phyloP scores from a whole-genome alignment of 257 asterid genomes.

The Penstemon eatonii region DNA sequence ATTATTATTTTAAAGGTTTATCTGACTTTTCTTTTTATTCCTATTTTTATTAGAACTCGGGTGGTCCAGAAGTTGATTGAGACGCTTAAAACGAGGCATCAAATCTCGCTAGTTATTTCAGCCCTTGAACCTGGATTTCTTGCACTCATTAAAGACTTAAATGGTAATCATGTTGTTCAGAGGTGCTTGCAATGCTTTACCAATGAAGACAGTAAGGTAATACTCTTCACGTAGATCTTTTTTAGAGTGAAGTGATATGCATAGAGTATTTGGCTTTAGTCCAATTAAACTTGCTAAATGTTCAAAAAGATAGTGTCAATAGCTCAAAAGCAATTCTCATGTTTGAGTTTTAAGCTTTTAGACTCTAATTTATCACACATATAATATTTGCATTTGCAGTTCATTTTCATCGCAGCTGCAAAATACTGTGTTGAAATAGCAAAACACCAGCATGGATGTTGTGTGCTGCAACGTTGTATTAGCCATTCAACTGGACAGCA shows the following conservation, averaged over 20 bases:
- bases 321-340: too few relatives aligned
- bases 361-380: slow-evolving; percentile 4
- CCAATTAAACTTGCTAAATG: too few relatives aligned
- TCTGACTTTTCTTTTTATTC: slow-evolving; percentile 6
- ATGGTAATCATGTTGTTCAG: slow-evolving; percentile 91
- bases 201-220: slow-evolving; percentile 75
- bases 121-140: slow-evolving; percentile 93
- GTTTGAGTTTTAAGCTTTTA: background rate
- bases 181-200: slow-evolving; percentile 85
- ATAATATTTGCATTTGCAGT: slow-evolving; percentile 46
- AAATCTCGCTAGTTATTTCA: slow-evolving; percentile 60
- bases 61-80: slow-evolving; percentile 96
- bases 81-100: slow-evolving; percentile 72
- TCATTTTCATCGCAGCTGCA: slow-evolving; percentile 83
- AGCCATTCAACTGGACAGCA: slow-evolving; percentile 66
- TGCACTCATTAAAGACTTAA: slow-evolving; percentile 75
- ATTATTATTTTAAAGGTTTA: slow-evolving; percentile 6
- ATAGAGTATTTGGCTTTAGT: too few relatives aligned
- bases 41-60: slow-evolving; percentile 61
- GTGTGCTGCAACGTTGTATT: slow-evolving; percentile 92
- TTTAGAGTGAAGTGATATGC: background rate
- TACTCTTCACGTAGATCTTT: slow-evolving; percentile 12
- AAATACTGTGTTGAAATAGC: slow-evolving; percentile 87
- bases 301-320: too few relatives aligned
- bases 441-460: slow-evolving; percentile 91